Base-by-base conservation (phyloP, 306 rosid genomes). In the Sechiopsis laciniata region DNA sequence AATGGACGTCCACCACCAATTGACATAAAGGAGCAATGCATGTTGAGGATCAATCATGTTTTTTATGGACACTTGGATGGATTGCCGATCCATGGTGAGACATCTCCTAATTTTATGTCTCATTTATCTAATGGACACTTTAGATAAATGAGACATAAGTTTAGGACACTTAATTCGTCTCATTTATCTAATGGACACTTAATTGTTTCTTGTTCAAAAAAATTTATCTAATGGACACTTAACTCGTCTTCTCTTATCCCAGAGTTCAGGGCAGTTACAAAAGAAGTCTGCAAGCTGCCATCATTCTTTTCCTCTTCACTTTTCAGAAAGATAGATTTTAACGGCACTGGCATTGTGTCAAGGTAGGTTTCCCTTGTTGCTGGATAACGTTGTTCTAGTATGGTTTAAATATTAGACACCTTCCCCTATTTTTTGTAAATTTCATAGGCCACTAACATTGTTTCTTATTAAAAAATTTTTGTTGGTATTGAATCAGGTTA, bases 241-340 rank as follows among this genome's bases (percentile, higher is more conserved):
- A 71, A 82, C 81, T 78, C 40, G 77, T 76, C 73, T 54, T 59
- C 76, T 83, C 79, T 59, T 55, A 52, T 88, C 71, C 53, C 91
- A 95, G 97, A 95, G 63, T 95, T 95, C 79, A 91, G 90, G 82
- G 74, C 83, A 42, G 79, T 95, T 75, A 87, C 91, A 24, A 95
- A 91, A 90, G 97, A 95, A 76, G 79, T 95, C 55, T 95, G 99
- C 90, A 95, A 87, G 95, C 91, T 95, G 79, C 99, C 99, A 69
- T 95, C 96, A 55, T 95, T 91, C 80, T 83, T 89, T 84, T 91
- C 96, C 19, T 72, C 90, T 0, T 80, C 88, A 46, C 87, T 95
- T 75, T 95, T 89, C 84, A 82, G 76, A 84, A 91, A 89, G 96
- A 91, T 95, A 55, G 99, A 95, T 72, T 62, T 46, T 76, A 80